These are phyloP conservation scores for Thozetella sp. DNA, from an alignment of 495 filamentous ascomycete species.

Conservation along the genomic window DNA sequence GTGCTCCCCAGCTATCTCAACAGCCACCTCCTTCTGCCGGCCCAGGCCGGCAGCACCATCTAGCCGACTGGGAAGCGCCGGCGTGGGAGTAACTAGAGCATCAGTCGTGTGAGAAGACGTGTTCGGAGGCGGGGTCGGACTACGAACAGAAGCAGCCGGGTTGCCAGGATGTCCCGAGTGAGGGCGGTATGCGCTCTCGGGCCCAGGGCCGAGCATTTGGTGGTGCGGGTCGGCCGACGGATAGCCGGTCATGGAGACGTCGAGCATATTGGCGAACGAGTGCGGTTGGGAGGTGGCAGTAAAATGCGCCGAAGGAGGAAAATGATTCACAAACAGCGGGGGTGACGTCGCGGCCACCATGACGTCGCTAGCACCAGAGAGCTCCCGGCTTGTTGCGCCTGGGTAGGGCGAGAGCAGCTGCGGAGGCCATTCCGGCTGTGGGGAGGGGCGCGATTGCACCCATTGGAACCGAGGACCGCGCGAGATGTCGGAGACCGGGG, in stretches of 20 bases:
- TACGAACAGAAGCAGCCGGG: constrained; percentile 32
- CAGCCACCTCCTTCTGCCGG: constrained; percentile 31
- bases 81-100: constrained; percentile 33
- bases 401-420: constrained; percentile 24
- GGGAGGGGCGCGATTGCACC: constrained; percentile 9
- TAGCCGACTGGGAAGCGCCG: constrained; percentile 18
- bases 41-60: constrained; percentile 21
- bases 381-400: constrained; percentile 13
- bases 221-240: constrained; percentile 18
- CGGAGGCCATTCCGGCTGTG: constrained; percentile 12
- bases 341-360: constrained; percentile 19
- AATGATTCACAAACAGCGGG: constrained; percentile 15
- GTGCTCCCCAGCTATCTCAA: constrained; percentile 10
- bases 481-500: constrained; percentile 39
- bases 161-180: not conserved
- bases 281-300: constrained; percentile 5
- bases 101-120: constrained; percentile 39
- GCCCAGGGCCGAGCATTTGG: constrained; percentile 4
- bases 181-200: constrained; percentile 6
- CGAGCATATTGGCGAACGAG: constrained; percentile 19
- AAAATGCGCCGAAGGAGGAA: constrained; percentile 15
- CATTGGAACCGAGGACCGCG: constrained; percentile 6
- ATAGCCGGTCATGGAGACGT: constrained; percentile 16
- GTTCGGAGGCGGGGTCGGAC: constrained; percentile 40
- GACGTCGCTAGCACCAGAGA: constrained; percentile 21